phyloP scores from a whole-genome alignment of 371 early-diverging fungal species.

The Phascolomyces articulosus region DNA sequence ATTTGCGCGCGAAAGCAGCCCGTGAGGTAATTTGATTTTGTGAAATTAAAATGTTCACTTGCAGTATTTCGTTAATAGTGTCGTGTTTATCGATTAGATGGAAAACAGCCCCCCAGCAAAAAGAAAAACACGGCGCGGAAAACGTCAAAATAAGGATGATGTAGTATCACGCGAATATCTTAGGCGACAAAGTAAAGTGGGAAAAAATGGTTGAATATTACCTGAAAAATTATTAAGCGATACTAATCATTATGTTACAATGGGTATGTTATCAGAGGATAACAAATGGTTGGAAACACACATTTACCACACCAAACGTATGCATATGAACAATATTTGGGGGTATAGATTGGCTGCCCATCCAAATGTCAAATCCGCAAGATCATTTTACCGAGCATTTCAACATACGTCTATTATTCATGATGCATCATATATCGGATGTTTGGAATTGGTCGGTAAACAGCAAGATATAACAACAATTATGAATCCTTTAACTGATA shows the following conservation, averaged over 20 bases:
- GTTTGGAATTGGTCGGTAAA: slow-evolving; percentile 72
- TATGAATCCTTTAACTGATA: slow-evolving; percentile 64
- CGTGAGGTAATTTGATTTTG: too few relatives aligned
- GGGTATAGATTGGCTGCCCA: slow-evolving; percentile 82
- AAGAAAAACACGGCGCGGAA: slow-evolving; percentile 10
- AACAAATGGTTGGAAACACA: slow-evolving; percentile 98
- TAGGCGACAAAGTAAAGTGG: slow-evolving; percentile 23
- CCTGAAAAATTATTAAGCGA: not conserved
- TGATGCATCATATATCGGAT: slow-evolving; percentile 83
- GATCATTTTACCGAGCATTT: slow-evolving; percentile 77
- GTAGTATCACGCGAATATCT: slow-evolving; percentile 17
- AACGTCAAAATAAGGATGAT: slow-evolving; percentile 14
- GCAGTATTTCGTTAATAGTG: too few relatives aligned
- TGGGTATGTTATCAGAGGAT: slow-evolving; percentile 14
- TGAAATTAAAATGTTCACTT: too few relatives aligned
- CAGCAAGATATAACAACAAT: slow-evolving; percentile 45
- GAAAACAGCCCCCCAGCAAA: slow-evolving; percentile 16
- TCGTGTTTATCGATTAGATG: slow-evolving; percentile 11
- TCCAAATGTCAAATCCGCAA: slow-evolving; percentile 84
- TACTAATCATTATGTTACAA: not conserved
- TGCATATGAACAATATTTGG: slow-evolving; percentile 93
- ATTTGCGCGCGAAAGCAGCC: slow-evolving; percentile 71
- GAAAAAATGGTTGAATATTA: not conserved
- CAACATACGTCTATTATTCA: slow-evolving; percentile 73
- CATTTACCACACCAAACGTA: slow-evolving; percentile 96